A percentile compares a stretch with the other conserved stretches of the same genome.
Conservation (phyloP, 192 early-diverging fungal genomes). For the Dispira simplex region DNA sequence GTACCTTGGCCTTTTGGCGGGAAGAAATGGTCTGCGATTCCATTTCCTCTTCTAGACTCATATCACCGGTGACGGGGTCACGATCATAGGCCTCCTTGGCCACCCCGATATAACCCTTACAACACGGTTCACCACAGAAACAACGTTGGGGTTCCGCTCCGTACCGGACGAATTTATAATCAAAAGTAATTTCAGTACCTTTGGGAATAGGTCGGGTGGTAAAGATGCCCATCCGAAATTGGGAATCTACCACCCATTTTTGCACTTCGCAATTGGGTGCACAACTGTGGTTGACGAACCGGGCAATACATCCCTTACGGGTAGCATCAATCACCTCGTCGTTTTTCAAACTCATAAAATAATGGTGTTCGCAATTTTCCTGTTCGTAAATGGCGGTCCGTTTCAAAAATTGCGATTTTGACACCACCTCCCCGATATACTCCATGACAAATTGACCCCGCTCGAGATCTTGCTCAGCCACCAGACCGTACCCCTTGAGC, state of each 20-base stretch:
- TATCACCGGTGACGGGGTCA: slow-evolving; percentile 35
- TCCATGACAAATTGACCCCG: slow-evolving; percentile 92
- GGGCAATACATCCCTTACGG: slow-evolving; percentile 76
- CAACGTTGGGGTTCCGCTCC: slow-evolving; percentile 82
- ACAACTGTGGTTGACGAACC: slow-evolving; percentile 98
- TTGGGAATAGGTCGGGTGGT: slow-evolving; percentile 53
- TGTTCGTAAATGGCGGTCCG: slow-evolving; percentile 67
- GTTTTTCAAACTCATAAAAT: slow-evolving; percentile 93
- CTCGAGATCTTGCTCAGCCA: slow-evolving; percentile 44
- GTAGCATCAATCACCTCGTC: slow-evolving; percentile 95
- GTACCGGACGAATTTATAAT: slow-evolving; percentile 91
- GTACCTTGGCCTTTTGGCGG: slow-evolving; percentile 34
- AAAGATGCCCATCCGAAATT: slow-evolving; percentile 93
- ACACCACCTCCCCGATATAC: slow-evolving; percentile 92
- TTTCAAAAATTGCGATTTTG: slow-evolving; percentile 64
- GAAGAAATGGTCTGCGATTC: slow-evolving; percentile 34
- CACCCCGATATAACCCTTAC: slow-evolving; percentile 86
- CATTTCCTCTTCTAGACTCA: slow-evolving; percentile 36
- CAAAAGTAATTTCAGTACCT: slow-evolving; percentile 90
- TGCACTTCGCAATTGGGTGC: slow-evolving; percentile 86
- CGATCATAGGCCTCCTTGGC: slow-evolving; percentile 34
- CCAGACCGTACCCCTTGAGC: slow-evolving; percentile 89
- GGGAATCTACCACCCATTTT: slow-evolving; percentile 91
- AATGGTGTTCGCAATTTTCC: slow-evolving; percentile 81
- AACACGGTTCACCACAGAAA: slow-evolving; percentile 77